Evolutionary conservation across 2,329 filamentous ascomycete genomes (phyloP), one percentile per base, ranked within the genome.

Genomic region (Colletotrichum sublineola): DNA sequence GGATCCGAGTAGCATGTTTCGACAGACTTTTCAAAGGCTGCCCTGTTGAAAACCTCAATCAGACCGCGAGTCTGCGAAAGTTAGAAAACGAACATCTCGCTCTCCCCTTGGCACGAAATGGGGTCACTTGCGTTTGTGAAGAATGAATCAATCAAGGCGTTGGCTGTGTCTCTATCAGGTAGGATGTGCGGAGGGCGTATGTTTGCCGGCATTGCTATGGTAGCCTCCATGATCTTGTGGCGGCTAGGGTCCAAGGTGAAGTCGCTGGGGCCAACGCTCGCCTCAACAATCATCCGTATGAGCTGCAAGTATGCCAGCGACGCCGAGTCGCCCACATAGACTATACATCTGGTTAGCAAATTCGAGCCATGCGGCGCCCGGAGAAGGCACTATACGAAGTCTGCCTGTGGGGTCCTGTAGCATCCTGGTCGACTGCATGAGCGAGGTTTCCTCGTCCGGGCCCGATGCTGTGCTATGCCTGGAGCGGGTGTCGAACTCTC

Each of bases 261-360:
- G 0, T 84, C 80, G 4, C 89, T 91, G 0, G 81, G 77, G 0
- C 90, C 90, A 24, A 83, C 83, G 40, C 85, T 84, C 11, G 81
- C 86, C 74, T 89, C 86, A 5, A 92, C 88, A 75, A 91, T 86
- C 80, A 88, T 87, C 12, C 90, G 87, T 24, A 92, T 85, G 56
- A 89, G 81, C 68, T 91, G 87, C 3, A 92, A 81, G 75, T 89
- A 91, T 0, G 90, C 89, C 7, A 91, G 81, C 0, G 88, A 88
- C 0, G 89, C 89, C 2, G 90, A 89, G 74, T 91, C 88, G n/a
- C 90, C 90, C 73, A 91, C 84, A 73, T 91, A 91, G 33, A 90
- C 87, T 89, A 42, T 0, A 40, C 31, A 12, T 9, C 2, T 60
- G 15, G 40, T 69, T 42, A 72, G 66, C 31, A 33, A 53, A n/a